A percentile compares a stretch with the other conserved stretches of the same genome.
Evolutionary conservation across 2,329 filamentous ascomycete genomes (phyloP).

Genomic region (Aspergillus uvarum): DNA sequence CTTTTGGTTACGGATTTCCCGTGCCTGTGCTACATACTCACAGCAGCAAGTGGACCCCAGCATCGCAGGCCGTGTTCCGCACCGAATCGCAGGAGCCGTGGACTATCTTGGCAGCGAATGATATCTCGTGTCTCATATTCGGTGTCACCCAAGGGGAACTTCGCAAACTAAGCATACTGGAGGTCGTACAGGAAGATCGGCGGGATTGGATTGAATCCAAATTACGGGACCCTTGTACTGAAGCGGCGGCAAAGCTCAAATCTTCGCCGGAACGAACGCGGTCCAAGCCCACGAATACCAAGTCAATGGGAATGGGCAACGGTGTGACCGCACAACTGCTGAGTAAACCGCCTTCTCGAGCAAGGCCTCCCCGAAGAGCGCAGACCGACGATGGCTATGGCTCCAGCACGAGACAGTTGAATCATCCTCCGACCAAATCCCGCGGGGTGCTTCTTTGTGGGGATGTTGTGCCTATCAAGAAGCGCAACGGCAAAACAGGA

Average conservation of each 20-base stretch:
- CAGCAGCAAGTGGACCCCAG: slow-evolving; percentile 83
- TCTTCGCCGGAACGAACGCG: slow-evolving; percentile 37
- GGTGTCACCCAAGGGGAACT: slow-evolving; percentile 97
- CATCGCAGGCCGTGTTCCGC: slow-evolving; percentile 94
- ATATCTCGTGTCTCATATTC: slow-evolving; percentile 94
- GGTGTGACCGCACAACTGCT: slow-evolving; percentile 86
- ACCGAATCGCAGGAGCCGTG: slow-evolving; percentile 88
- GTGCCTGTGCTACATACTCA: slow-evolving; percentile 73
- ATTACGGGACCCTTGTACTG: slow-evolving; percentile 63
- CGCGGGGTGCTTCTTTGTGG: slow-evolving; percentile 89
- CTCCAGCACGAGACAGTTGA: slow-evolving; percentile 53
- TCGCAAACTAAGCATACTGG: slow-evolving; percentile 88
- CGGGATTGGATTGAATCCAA: slow-evolving; percentile 87
- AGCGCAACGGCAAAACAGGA: slow-evolving; percentile 86
- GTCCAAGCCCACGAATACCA: slow-evolving; percentile 36
- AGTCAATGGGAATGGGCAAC: slow-evolving; percentile 64
- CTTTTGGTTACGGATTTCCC: slow-evolving; percentile 40
- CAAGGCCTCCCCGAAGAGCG: slow-evolving; percentile 48
- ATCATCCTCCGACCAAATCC: slow-evolving; percentile 73
- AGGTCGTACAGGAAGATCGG: slow-evolving; percentile 88
- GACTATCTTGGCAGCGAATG: slow-evolving; percentile 95
- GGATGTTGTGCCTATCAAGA: slow-evolving; percentile 97
- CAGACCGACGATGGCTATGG: slow-evolving; percentile 59
- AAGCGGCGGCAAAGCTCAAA: slow-evolving; percentile 40
- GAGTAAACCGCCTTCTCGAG: slow-evolving; percentile 71